Evolutionary conservation across 1,139 yeast genomes (phyloP).

Genomic region (Eremothecium cymbalariae): DNA sequence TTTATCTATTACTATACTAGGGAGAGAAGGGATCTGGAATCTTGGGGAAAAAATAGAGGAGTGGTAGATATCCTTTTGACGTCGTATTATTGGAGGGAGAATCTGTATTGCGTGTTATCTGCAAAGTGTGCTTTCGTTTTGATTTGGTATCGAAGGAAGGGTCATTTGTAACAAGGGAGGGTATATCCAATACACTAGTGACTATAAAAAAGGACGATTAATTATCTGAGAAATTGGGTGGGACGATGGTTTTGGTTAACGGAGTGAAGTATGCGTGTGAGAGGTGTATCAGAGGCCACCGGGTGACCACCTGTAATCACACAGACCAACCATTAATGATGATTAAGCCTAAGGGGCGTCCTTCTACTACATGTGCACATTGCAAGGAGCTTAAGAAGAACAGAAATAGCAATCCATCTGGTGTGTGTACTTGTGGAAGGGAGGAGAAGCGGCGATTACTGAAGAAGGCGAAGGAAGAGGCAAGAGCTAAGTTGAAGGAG

Average conservation of each 20-base stretch:
- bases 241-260: conserved; percentile 72
- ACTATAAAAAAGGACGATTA: background rate
- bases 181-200: background rate
- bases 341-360: conserved; percentile 95
- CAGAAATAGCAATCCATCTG: conserved; percentile 53
- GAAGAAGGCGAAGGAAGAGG: conserved; percentile 39
- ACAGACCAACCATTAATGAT: conserved; percentile 82
- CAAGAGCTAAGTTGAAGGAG: conserved; percentile 37
- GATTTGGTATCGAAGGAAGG: background rate
- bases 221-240: background rate
- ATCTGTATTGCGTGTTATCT: background rate
- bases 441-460: conserved; percentile 31
- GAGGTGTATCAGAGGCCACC: conserved; percentile 90
- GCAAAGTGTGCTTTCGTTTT: background rate
- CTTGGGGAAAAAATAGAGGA: background rate
- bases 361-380: conserved; percentile 83
- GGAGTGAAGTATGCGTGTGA: conserved; percentile 96
- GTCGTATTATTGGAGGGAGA: background rate
- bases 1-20: too few relatives aligned
- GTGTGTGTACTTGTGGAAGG: conserved; percentile 66
- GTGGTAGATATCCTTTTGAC: background rate
- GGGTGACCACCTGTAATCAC: conserved; percentile 90
- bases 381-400: conserved; percentile 73
- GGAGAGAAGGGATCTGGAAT: too few relatives aligned
- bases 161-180: background rate